These are phyloP conservation scores for Corymbia calophylla DNA, from an alignment of 441 rosid species.

Conservation along the genomic window DNA sequence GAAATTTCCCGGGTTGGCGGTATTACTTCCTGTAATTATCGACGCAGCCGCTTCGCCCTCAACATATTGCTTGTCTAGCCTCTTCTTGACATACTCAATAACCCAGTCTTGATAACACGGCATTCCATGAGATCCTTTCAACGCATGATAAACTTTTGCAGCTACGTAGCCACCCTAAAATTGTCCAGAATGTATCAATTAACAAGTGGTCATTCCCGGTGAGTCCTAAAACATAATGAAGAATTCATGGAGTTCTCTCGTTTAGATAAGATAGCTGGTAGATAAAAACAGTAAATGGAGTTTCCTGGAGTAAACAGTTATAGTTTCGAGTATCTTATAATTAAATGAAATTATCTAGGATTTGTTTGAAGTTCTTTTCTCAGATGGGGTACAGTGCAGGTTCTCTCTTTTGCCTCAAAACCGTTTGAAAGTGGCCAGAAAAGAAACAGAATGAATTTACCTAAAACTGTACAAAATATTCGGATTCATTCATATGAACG, in stretches of 20 bases:
- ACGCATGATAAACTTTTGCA: not conserved
- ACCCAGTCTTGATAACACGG: not conserved
- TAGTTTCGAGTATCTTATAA: not conserved
- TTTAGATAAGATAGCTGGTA: not conserved
- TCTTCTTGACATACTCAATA: not conserved
- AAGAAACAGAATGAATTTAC: not conserved
- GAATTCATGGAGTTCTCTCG: not conserved
- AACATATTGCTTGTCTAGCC: not conserved
- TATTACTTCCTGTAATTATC: not conserved
- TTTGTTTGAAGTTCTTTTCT: not conserved
- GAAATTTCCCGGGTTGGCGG: not conserved
- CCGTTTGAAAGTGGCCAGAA: not conserved
- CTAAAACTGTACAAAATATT: not conserved
- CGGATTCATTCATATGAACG: not conserved
- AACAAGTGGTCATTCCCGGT: not conserved
- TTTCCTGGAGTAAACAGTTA: not conserved
- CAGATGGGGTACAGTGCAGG: not conserved
- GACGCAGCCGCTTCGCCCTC: not conserved
- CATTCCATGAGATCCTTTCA: not conserved
- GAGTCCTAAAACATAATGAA: not conserved
- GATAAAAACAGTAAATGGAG: not conserved
- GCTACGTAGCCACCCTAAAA: not conserved
- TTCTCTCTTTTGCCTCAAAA: not conserved
- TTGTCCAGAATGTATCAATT: not conserved
- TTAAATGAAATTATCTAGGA: not conserved